Base-by-base conservation (phyloP, 768 basidiomycete species). In the Phylloporus sp. region DNA sequence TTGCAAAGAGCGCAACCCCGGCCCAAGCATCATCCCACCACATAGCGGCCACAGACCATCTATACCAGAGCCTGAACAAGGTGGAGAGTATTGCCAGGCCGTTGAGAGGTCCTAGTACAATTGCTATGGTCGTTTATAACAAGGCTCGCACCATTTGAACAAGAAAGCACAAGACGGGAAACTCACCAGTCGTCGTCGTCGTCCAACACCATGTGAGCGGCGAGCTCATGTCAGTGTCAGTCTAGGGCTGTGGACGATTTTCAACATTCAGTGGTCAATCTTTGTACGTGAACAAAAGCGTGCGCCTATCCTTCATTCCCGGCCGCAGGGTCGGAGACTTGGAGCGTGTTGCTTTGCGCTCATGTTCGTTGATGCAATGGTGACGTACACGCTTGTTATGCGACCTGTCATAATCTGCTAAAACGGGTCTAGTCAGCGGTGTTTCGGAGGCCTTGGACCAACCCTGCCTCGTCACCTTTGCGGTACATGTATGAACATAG, bases 1-100 rank as follows among this genome's bases (percentile, higher is more conserved):
- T 41, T n/a, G 35, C 36, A 3, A 31, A 41, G 48, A 61, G 50
- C 4, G 56, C 60, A 11, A 61, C 11, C 2, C 28, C 18, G 6
- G 53, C 60, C 56, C 55, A 52, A 15, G 43, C 41, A 18, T 60
- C 58, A 20, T 60, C 59, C 59, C 59, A 60, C 59, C 59, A 60
- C 40, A 60, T 23, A n/a, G 18, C 46, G 12, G 24, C 32, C 16
- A 40, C 42, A 20, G 34, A 31, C 51, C 49, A 56, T 47, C 59
- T 45, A 35, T 60, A 54, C 49, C 44, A 52, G 13, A 61, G 50
- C 39, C 59, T 54, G 20, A 60, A 60, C 20, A 50, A 15, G 13
- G 58, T 60, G 8, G 29, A 47, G 18, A 50, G 18, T 11, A 53
- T 50, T 10, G 59, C 57, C 34, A 46, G 13, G 8, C 49, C 18